These are phyloP conservation scores for Aspergillus viridinutans DNA, from an alignment of 2,329 filamentous ascomycete species.

Conservation along the genomic window DNA sequence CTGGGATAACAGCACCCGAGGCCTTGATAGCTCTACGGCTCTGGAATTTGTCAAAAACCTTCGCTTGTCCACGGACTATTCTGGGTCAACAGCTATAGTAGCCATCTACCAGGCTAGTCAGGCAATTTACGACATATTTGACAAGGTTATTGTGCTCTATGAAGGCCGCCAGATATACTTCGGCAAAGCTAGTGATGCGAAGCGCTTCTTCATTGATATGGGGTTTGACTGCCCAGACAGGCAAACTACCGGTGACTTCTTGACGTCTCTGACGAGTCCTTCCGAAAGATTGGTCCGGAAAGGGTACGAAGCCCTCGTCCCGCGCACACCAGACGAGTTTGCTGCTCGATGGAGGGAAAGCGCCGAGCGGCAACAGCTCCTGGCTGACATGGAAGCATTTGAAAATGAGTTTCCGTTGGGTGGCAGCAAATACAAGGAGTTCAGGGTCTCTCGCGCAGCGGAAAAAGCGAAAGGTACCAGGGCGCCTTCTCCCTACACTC, in stretches of 20 bases:
- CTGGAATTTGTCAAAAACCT: conserved; percentile 52
- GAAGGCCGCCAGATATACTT: conserved; percentile 74
- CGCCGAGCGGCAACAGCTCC: conserved; percentile 39
- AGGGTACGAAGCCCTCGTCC: conserved; percentile 60
- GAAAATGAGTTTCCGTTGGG: conserved; percentile 33
- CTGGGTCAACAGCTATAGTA: conserved; percentile 46
- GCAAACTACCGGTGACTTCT: conserved; percentile 65
- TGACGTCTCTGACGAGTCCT: conserved; percentile 65
- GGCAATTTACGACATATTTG: conserved; percentile 55
- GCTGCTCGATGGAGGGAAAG: conserved; percentile 52
- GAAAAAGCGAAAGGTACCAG: conserved; percentile 47
- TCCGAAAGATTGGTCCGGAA: conserved; percentile 51
- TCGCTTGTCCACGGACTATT: conserved; percentile 45
- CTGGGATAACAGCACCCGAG: conserved; percentile 47
- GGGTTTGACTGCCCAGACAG: conserved; percentile 65
- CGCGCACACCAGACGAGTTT: conserved; percentile 67
- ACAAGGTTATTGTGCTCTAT: conserved; percentile 67
- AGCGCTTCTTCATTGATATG: conserved; percentile 61
- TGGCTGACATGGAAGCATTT: conserved; percentile 39
- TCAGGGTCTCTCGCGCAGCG: conserved; percentile 34
- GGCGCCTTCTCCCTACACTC: conserved; percentile 70
- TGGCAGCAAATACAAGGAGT: conserved; percentile 32
- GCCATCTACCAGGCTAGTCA: conserved; percentile 51
- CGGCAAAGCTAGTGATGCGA: conserved; percentile 57
- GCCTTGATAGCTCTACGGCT: conserved; percentile 51